A percentile compares a stretch with the other conserved stretches of the same genome.
These are phyloP conservation scores for Aechmea fasciata DNA, from an alignment of 176 grass and related monocot species.

Conservation along the genomic window DNA sequence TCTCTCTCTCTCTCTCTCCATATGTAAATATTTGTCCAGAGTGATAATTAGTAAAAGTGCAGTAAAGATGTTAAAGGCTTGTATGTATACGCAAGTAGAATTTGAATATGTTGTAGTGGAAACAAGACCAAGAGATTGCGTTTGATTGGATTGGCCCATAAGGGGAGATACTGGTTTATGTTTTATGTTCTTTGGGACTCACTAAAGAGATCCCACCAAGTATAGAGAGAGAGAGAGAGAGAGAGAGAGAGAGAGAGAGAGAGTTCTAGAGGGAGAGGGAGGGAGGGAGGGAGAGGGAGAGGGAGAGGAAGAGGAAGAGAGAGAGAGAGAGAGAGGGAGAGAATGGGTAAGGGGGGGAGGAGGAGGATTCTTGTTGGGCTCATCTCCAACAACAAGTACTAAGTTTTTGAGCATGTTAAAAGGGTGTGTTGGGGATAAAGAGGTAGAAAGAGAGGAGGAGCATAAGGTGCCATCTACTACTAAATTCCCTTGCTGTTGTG, in stretches of 20 bases:
- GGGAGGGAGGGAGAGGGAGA: neutral
- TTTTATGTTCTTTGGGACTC: neutral
- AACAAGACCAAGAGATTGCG: neutral
- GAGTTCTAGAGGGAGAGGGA: neutral
- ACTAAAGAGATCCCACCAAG: neutral
- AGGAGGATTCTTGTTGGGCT: constrained; percentile 1
- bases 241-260: neutral
- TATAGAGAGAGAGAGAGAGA: neutral
- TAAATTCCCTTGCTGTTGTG: too few relatives aligned
- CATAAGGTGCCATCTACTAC: neutral
- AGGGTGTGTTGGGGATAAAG: neutral
- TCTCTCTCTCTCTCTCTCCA: too few relatives aligned
- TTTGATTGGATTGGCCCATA: neutral
- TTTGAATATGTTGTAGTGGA: neutral
- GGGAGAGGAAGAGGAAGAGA: too few relatives aligned
- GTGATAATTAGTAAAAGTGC: neutral
- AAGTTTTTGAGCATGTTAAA: neutral
- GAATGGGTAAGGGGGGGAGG: neutral
- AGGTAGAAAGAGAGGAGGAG: neutral
- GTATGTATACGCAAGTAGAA: neutral
- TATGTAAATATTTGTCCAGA: too few relatives aligned
- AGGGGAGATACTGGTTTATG: neutral
- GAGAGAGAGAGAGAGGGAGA: neutral
- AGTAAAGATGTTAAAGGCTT: neutral
- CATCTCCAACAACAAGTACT: neutral